These are phyloP conservation scores for Botrytis medusae DNA, from an alignment of 2,329 filamentous ascomycete genomes.

Conservation along the genomic window DNA sequence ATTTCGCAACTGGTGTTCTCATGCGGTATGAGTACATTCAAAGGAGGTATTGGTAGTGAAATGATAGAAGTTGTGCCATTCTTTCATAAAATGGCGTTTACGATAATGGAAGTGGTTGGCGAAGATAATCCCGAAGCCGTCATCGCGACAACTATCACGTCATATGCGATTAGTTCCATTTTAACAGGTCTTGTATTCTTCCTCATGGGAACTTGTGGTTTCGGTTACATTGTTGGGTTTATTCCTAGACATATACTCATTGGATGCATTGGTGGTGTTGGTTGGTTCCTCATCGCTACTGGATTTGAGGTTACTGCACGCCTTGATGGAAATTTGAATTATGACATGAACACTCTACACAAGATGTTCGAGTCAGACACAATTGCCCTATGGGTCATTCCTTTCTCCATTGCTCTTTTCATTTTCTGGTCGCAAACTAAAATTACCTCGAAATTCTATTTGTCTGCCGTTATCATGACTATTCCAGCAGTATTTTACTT, in stretches of 20 bases:
- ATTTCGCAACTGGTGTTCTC: constrained; percentile 91
- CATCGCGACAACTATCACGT: constrained; percentile 88
- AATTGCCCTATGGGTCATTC: constrained; percentile 78
- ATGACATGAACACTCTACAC: constrained; percentile 72
- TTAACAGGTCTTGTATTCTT: constrained; percentile 92
- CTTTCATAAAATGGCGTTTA: constrained; percentile 96
- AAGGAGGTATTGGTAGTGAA: constrained; percentile 88
- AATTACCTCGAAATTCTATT: constrained; percentile 77
- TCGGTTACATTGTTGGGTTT: constrained; percentile 93
- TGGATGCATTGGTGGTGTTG: constrained; percentile 95
- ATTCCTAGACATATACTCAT: constrained; percentile 96
- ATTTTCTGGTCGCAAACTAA: constrained; percentile 76
- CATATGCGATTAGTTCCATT: constrained; percentile 87
- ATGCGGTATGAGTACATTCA: constrained; percentile 79
- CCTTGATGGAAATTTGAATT: constrained; percentile 80
- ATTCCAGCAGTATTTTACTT: constrained; percentile 79
- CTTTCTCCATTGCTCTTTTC: constrained; percentile 71
- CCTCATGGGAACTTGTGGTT: constrained; percentile 78
- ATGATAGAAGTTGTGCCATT: constrained; percentile 99
- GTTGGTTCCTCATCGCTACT: constrained; percentile 89
- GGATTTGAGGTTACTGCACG: constrained; percentile 92
- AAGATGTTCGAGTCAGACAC: constrained; percentile 74
- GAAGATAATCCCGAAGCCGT: constrained; percentile 80
- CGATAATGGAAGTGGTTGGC: constrained; percentile 76
- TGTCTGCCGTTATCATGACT: constrained; percentile 81